Percentiles rank a stretch among this genome's conserved stretches.
Evolutionary conservation across 768 basidiomycete genomes (phyloP).

Genomic region (Udeniomyces megalosporus): DNA sequence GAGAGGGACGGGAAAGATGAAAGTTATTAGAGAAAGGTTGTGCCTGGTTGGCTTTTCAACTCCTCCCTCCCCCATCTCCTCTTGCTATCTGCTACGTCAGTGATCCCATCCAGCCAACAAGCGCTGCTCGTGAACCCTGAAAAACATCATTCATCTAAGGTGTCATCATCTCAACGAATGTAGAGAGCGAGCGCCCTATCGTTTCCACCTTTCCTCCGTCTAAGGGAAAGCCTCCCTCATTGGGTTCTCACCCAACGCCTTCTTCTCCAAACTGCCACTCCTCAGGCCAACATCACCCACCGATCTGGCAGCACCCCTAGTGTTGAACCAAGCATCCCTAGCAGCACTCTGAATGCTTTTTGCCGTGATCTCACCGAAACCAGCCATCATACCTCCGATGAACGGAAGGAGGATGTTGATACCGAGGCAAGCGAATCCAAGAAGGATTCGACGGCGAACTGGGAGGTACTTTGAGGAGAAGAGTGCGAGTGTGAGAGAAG

Average conservation of each 20-base stretch:
- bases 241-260: slow-evolving; percentile 5
- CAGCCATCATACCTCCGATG: slow-evolving; percentile 16
- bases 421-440: slow-evolving; percentile 13
- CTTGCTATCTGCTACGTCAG: too few species aligned
- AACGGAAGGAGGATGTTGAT: slow-evolving; percentile 17
- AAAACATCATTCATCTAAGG: too few species aligned
- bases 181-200: too few species aligned
- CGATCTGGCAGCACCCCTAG: neutral
- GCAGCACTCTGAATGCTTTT: slow-evolving; percentile 3
- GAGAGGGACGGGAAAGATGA: too few species aligned
- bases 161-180: too few species aligned
- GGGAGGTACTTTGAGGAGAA: slow-evolving; percentile 16
- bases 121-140: neutral
- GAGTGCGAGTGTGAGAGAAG: slow-evolving; percentile 16
- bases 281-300: neutral
- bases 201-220: neutral
- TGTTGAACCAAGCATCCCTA: slow-evolving; percentile 1
- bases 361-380: slow-evolving; percentile 13
- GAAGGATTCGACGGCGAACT: slow-evolving; percentile 7
- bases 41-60: too few species aligned
- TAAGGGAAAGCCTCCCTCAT: slow-evolving; percentile 10
- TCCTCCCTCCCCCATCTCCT: too few species aligned
- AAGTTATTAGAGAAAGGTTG: too few species aligned
- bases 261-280: neutral
- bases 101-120: neutral